Percentiles rank a stretch among this genome's conserved stretches.
These are phyloP conservation scores for Cantharellus anzutake DNA, from an alignment of 768 basidiomycete genomes.

Conservation along the genomic window DNA sequence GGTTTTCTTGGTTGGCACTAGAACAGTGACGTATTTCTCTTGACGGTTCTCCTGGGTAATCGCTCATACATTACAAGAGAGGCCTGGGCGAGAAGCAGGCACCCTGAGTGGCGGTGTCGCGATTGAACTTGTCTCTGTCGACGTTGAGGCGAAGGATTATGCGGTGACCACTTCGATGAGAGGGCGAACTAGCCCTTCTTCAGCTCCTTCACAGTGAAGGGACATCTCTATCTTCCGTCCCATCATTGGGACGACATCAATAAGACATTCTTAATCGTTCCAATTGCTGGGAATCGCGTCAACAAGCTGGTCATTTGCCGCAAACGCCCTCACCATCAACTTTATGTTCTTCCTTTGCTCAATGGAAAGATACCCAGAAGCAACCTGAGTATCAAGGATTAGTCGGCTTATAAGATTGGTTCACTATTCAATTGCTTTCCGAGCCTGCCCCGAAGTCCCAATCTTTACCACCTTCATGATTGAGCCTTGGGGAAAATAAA, in stretches of 20 bases:
- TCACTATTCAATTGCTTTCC: too few relatives aligned
- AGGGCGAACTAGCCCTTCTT: constrained; percentile 14
- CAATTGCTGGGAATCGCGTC: constrained; percentile 42
- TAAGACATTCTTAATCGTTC: constrained; percentile 40
- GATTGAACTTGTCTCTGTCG: too few relatives aligned
- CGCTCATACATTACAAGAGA: constrained; percentile 27
- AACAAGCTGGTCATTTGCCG: constrained; percentile 37
- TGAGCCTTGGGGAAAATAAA: too few relatives aligned
- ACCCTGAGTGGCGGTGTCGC: too few relatives aligned
- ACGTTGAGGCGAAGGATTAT: constrained; percentile 3
- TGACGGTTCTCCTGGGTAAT: constrained; percentile 37
- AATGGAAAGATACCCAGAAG: constrained; percentile 32
- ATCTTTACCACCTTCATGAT: too few relatives aligned
- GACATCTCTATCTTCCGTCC: constrained; percentile 12
- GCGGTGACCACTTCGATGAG: constrained; percentile 22
- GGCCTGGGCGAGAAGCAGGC: too few relatives aligned
- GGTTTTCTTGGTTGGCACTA: background rate
- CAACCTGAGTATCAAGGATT: background rate
- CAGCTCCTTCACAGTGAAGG: constrained; percentile 9
- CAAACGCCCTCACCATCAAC: constrained; percentile 33
- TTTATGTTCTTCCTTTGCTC: constrained; percentile 43
- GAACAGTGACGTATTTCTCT: constrained; percentile 27
- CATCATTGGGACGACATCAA: constrained; percentile 28
- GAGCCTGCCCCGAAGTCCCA: too few relatives aligned
- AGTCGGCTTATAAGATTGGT: too few relatives aligned